Percentiles rank a stretch among this genome's conserved stretches.
phyloP scores from a whole-genome alignment of 768 basidiomycete genomes.

The Pleurotus salmoneostramineus region DNA sequence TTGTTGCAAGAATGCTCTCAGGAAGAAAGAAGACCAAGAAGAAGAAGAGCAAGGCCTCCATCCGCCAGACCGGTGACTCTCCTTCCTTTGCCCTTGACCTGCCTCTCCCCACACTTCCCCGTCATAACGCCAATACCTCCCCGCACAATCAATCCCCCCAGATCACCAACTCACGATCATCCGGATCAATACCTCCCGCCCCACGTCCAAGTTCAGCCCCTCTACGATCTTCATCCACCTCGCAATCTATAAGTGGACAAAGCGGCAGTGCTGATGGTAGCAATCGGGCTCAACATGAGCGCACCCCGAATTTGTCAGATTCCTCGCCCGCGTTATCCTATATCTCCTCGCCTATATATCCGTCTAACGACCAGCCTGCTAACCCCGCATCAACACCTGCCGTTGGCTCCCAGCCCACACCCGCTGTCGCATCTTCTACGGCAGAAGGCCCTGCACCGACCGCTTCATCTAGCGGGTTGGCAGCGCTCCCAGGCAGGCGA shows the following conservation, averaged over 20 bases:
- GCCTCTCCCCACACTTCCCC: constrained; percentile 22
- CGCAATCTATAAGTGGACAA: background rate
- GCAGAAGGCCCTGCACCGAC: background rate
- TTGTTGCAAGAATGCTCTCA: background rate
- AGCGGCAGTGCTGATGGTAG: constrained; percentile 5
- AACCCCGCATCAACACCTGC: constrained; percentile 19
- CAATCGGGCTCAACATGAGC: constrained; percentile 1
- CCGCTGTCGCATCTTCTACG: background rate
- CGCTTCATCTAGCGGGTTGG: background rate
- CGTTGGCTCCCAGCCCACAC: background rate
- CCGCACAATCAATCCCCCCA: constrained; percentile 7
- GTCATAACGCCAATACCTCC: constrained; percentile 10
- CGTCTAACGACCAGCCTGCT: constrained; percentile 13
- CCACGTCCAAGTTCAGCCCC: background rate
- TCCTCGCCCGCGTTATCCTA: constrained; percentile 17
- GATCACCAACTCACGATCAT: constrained; percentile 1
- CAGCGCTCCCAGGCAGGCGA: background rate
- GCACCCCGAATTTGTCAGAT: background rate
- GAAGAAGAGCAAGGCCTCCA: constrained; percentile 20
- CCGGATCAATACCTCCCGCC: constrained; percentile 4
- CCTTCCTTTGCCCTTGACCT: constrained; percentile 30
- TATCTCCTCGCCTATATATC: constrained; percentile 17
- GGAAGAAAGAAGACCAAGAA: constrained; percentile 30
- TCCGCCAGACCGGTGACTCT: constrained; percentile 30
- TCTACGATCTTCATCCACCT: background rate